Evolutionary conservation across 1,284 basidiomycete species (phyloP).

Genomic region (Trametes pubescens): DNA sequence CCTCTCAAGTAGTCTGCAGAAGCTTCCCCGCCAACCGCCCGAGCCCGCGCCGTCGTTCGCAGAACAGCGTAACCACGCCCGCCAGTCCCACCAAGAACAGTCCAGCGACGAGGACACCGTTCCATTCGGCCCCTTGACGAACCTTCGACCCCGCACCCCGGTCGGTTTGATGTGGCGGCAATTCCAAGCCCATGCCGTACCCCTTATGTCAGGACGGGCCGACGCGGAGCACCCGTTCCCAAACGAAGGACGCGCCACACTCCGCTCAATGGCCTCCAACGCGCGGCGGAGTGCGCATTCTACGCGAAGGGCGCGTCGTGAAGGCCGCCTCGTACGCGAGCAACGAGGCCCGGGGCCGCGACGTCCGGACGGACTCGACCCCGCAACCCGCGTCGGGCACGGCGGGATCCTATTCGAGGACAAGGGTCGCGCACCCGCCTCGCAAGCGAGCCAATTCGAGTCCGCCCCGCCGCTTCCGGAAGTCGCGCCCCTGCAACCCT

Average conservation of each 20-base stretch:
- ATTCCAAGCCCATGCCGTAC: neutral
- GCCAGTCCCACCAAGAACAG: no score
- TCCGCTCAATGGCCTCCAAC: neutral
- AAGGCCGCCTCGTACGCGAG: neutral
- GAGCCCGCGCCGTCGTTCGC: neutral
- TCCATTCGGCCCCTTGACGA: neutral
- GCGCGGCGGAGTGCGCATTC: neutral
- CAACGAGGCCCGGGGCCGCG: conserved; percentile 6
- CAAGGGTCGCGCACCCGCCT: conserved; percentile 1
- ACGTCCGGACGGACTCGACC: neutral
- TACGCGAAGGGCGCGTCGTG: neutral
- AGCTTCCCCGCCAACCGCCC: conserved; percentile 1
- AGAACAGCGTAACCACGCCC: neutral
- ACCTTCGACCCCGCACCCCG: neutral
- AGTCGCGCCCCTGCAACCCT: neutral
- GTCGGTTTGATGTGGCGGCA: neutral
- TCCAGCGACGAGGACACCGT: neutral
- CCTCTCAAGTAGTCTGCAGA: conserved; percentile 11
- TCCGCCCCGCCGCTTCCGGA: neutral
- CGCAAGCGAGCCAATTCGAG: conserved; percentile 10
- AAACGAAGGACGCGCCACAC: neutral
- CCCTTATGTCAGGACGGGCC: neutral
- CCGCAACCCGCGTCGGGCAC: neutral
- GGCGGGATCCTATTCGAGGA: conserved; percentile 12
- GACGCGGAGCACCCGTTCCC: neutral